phyloP scores from a whole-genome alignment of 192 early-diverging fungal genomes.

The Coemansia brasiliensis region DNA sequence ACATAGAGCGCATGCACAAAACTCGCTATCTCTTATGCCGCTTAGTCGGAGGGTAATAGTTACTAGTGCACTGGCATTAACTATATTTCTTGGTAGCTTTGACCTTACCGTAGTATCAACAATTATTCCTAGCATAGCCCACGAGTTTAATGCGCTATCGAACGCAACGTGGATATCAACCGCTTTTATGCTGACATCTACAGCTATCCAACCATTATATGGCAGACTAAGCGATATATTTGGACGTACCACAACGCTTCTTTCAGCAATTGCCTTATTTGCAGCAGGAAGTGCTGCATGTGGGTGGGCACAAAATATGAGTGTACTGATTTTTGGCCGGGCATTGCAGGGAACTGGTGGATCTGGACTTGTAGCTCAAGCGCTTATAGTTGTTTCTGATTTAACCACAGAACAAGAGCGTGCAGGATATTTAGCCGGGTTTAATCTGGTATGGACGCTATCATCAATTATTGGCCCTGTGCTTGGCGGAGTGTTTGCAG shows the following conservation, averaged over 20 bases:
- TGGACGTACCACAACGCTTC: conserved; percentile 62
- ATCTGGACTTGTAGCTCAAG: conserved; percentile 61
- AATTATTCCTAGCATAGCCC: too few relatives aligned
- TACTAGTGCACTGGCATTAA: too few relatives aligned
- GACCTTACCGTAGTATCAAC: too few relatives aligned
- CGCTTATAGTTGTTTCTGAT: conserved; percentile 70
- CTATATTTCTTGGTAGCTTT: too few relatives aligned
- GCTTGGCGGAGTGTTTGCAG: conserved; percentile 67
- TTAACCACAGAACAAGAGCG: conserved; percentile 47
- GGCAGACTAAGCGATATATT: conserved; percentile 81
- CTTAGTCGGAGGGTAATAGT: too few relatives aligned
- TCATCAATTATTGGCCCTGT: conserved; percentile 68
- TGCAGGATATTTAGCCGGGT: conserved; percentile 38
- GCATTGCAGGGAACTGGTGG: conserved; percentile 67
- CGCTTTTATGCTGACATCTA: conserved; percentile 65
- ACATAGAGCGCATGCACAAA: too few relatives aligned
- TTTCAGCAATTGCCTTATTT: conserved; percentile 58
- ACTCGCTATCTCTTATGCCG: too few relatives aligned
- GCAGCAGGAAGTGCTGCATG: conserved; percentile 56
- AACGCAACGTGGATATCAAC: conserved; percentile 77
- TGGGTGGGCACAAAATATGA: conserved; percentile 60
- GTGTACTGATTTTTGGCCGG: conserved; percentile 66
- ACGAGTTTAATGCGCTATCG: too few relatives aligned
- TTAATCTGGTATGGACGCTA: conserved; percentile 61
- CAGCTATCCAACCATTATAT: conserved; percentile 76